A percentile compares a stretch with the other conserved stretches of the same genome.
Evolutionary conservation across 1,284 basidiomycete species (phyloP).

Genomic region (Megacollybia platyphylla): DNA sequence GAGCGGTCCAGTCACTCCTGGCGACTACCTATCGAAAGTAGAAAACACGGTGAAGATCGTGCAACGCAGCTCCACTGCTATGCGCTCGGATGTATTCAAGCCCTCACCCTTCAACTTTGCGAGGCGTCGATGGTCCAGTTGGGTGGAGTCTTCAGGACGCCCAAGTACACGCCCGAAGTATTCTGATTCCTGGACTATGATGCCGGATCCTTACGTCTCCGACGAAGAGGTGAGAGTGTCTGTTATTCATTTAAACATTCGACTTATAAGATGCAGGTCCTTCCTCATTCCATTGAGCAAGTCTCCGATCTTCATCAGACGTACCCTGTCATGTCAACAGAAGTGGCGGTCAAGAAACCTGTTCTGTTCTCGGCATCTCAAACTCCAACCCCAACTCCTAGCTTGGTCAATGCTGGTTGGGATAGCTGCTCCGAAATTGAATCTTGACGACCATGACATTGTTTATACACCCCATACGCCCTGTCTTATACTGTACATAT

Average conservation of each 20-base stretch:
- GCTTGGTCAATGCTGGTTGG: constrained; percentile 46
- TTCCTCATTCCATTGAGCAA: no score
- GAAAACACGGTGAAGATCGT: constrained; percentile 8
- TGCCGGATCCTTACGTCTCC: no score
- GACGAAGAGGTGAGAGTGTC: no score
- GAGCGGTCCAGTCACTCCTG: constrained; percentile 35
- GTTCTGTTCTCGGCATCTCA: constrained; percentile 9
- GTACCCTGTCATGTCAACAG: not conserved
- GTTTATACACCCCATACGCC: not conserved
- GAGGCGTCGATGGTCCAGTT: constrained; percentile 35
- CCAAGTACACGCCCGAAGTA: constrained; percentile 4
- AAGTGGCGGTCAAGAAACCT: constrained; percentile 2
- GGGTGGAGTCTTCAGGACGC: constrained; percentile 3
- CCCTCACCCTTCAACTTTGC: constrained; percentile 43
- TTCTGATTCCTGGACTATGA: not conserved
- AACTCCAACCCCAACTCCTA: constrained; percentile 23
- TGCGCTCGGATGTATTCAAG: constrained; percentile 17
- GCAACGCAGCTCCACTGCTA: constrained; percentile 2
- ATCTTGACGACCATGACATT: not conserved
- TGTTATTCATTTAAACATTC: no score
- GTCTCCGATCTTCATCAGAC: not conserved
- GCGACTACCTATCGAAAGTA: constrained; percentile 22
- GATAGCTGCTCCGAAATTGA: constrained; percentile 35
- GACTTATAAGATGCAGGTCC: no score
- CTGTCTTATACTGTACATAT: not conserved